Conservation (phyloP, 768 basidiomycete genomes). For the Russula vinacea region DNA sequence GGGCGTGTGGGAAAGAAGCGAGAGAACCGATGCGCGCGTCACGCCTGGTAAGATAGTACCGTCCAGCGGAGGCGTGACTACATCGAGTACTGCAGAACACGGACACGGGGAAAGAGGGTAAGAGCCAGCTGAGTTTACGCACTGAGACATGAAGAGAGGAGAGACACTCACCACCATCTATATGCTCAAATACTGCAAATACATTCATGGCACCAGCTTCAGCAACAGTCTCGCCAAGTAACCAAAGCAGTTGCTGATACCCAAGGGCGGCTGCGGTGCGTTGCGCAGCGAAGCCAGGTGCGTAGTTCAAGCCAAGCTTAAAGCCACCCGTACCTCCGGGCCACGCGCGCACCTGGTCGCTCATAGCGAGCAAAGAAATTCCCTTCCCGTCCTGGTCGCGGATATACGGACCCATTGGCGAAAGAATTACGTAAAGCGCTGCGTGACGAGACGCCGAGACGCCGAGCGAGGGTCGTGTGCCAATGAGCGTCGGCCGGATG, state of each 20-base stretch:
- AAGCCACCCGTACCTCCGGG: constrained; percentile 51
- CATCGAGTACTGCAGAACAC: constrained; percentile 54
- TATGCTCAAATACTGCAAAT: constrained; percentile 44
- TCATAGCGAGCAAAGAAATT: constrained; percentile 45
- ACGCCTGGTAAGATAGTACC: constrained; percentile 92
- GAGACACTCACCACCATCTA: constrained; percentile 38
- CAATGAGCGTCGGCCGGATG: constrained; percentile 75
- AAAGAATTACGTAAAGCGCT: constrained; percentile 79
- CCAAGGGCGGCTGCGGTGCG: constrained; percentile 45
- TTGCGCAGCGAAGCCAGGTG: constrained; percentile 41
- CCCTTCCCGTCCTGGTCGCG: constrained; percentile 19
- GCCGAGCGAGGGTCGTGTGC: constrained; percentile 49
- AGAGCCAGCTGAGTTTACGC: constrained; percentile 28
- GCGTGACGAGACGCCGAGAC: constrained; percentile 78
- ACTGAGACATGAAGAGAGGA: not conserved
- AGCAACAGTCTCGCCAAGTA: constrained; percentile 40
- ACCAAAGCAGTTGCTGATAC: constrained; percentile 52
- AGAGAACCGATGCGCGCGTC: constrained; percentile 84
- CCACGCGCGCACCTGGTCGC: constrained; percentile 47
- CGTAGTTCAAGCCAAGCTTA: constrained; percentile 46
- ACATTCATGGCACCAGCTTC: constrained; percentile 52
- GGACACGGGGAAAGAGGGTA: not conserved
- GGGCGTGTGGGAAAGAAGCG: constrained; percentile 63
- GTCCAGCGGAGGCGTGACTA: constrained; percentile 85
- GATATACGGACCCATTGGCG: constrained; percentile 58